phyloP scores from a whole-genome alignment of 345 rosid species.

The Eucalyptus cloeziana region DNA sequence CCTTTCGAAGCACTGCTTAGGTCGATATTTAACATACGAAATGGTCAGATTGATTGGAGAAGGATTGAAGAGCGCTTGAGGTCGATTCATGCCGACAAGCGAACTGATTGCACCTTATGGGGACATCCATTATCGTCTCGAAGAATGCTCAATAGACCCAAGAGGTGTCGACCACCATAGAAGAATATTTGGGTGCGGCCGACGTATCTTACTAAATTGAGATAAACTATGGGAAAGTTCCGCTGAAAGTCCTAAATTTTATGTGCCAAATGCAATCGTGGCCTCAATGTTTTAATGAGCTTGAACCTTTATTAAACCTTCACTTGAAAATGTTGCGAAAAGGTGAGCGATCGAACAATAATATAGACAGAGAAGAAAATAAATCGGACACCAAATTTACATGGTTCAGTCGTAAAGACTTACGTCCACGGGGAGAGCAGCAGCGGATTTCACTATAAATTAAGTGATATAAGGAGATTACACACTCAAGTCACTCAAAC shows the following conservation, averaged over 20 bases:
- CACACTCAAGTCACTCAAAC: too few relatives aligned
- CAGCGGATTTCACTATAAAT: too few relatives aligned
- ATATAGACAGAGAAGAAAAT: too few relatives aligned
- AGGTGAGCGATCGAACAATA: too few relatives aligned
- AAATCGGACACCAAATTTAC: too few relatives aligned
- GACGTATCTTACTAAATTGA: not conserved
- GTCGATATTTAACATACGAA: not conserved
- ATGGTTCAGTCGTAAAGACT: too few relatives aligned
- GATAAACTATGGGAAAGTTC: not conserved
- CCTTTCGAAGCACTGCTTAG: not conserved
- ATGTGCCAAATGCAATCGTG: not conserved
- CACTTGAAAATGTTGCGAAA: too few relatives aligned
- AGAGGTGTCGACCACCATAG: not conserved
- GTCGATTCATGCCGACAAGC: not conserved
- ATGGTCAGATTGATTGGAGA: not conserved
- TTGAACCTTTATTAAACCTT: not conserved
- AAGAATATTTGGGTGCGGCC: not conserved
- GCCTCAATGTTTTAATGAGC: not conserved
- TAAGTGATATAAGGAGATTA: too few relatives aligned
- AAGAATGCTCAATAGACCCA: not conserved
- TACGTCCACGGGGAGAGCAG: too few relatives aligned
- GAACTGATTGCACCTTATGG: not conserved
- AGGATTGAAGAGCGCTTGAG: not conserved
- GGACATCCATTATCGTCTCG: not conserved
- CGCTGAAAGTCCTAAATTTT: rapidly evolving